A percentile compares a stretch with the other conserved stretches of the same genome.
Conservation (phyloP, 2,329 filamentous ascomycete species). For the Lasiodiplodia gonubiensis region DNA sequence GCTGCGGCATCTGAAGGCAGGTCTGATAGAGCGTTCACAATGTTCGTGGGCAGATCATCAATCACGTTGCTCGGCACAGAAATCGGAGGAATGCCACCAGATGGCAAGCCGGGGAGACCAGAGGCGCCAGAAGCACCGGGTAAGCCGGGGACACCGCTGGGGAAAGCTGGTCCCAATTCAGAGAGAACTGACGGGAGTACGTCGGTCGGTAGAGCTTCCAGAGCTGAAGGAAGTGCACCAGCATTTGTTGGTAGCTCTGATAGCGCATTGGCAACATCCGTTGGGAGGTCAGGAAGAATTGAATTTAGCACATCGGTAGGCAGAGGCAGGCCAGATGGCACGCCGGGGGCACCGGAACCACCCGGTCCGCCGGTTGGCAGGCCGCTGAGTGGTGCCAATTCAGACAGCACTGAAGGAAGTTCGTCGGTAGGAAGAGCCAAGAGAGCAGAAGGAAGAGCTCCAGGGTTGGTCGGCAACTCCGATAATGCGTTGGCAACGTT, state of each 20-base stretch:
- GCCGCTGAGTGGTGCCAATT: neutral
- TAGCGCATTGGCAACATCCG: slow-evolving; percentile 7
- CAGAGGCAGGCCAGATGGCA: neutral
- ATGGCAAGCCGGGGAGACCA: neutral
- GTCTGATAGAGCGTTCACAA: neutral
- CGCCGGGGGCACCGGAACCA: too few relatives aligned
- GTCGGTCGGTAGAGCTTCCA: neutral
- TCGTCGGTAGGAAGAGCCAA: neutral
- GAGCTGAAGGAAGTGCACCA: neutral
- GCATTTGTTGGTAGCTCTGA: neutral
- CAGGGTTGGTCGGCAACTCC: neutral
- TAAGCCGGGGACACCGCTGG: neutral
- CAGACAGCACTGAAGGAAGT: neutral
- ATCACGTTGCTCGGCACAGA: neutral
- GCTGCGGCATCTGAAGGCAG: neutral
- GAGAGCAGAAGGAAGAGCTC: neutral
- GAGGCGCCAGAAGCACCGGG: neutral
- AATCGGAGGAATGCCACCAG: neutral
- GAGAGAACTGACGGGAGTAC: neutral
- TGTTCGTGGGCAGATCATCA: neutral
- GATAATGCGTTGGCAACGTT: slow-evolving; percentile 9
- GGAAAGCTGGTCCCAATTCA: neutral
- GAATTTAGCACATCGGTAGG: neutral
- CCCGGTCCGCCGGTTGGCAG: neutral
- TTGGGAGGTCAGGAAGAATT: neutral